Conservation (phyloP, 148 eudicot genomes). For the Rhododendron ovatum region DNA sequence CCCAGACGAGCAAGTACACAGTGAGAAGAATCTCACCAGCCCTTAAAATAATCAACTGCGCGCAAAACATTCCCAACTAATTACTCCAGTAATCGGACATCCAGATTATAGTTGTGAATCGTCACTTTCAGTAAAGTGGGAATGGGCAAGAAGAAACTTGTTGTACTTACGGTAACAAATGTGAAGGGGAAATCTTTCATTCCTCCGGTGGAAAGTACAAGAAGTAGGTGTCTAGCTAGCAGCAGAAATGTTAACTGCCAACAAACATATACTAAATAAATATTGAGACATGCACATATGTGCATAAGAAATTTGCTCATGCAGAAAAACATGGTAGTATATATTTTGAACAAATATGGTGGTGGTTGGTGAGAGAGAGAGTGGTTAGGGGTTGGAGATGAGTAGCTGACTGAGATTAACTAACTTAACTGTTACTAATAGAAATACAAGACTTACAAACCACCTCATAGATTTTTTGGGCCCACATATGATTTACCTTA, state of each 20-base stretch:
- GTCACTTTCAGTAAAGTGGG: neutral
- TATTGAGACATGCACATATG: neutral
- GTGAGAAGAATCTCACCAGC: slow-evolving; percentile 62
- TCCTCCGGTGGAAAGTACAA: slow-evolving; percentile 28
- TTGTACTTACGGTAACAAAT: slow-evolving; percentile 44
- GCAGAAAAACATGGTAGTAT: neutral
- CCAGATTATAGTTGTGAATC: neutral
- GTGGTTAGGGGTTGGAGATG: neutral
- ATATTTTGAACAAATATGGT: neutral
- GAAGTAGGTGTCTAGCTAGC: slow-evolving; percentile 45
- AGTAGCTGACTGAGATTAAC: neutral
- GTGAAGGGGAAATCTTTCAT: slow-evolving; percentile 54
- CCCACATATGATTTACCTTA: neutral
- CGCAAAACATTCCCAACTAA: neutral
- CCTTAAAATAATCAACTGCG: slow-evolving; percentile 50
- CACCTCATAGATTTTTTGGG: neutral
- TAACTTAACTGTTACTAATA: neutral
- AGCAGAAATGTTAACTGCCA: slow-evolving; percentile 59
- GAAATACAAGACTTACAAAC: neutral
- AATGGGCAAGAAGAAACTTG: neutral
- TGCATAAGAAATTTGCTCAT: neutral
- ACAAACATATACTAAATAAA: neutral
- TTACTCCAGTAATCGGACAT: neutral
- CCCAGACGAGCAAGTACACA: slow-evolving; percentile 54
- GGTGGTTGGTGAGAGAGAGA: neutral